Percentiles rank a stretch among this genome's conserved stretches.
phyloP scores from a whole-genome alignment of 257 asterid genomes.

The Oldenlandia corymbosa region DNA sequence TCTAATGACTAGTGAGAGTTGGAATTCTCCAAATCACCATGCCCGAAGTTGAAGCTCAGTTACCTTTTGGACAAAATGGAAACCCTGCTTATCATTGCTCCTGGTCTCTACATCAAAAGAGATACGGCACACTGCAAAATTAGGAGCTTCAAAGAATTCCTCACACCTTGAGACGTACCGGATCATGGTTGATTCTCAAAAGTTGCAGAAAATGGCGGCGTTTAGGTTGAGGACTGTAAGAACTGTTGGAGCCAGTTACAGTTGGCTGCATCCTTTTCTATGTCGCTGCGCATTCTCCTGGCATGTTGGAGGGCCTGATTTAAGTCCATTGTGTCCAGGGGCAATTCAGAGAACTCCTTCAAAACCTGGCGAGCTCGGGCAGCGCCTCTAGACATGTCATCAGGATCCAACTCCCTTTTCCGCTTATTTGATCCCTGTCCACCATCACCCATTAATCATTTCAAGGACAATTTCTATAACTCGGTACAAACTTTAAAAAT shows the following conservation, averaged over 20 bases:
- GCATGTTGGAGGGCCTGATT: conserved; percentile 48
- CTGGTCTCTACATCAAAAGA: too few relatives aligned
- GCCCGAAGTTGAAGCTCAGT: too few relatives aligned
- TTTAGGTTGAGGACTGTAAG: conserved; percentile 20
- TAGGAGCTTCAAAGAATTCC: too few relatives aligned
- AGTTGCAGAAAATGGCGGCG: neutral
- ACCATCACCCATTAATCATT: conserved; percentile 4
- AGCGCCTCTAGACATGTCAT: conserved; percentile 56
- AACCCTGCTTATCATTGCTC: too few relatives aligned
- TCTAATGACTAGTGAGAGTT: too few relatives aligned
- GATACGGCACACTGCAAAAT: too few relatives aligned
- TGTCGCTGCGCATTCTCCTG: conserved; percentile 44
- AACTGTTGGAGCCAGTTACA: conserved; percentile 79
- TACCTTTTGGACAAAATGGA: too few relatives aligned
- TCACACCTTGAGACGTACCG: too few relatives aligned
- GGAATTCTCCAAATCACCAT: too few relatives aligned
- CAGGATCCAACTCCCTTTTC: conserved; percentile 55
- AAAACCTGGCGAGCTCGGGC: conserved; percentile 75
- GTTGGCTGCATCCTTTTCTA: conserved; percentile 63
- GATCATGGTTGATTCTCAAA: neutral
- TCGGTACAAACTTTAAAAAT: too few relatives aligned
- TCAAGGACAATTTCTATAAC: too few relatives aligned
- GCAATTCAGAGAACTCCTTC: conserved; percentile 66
- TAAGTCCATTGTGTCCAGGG: conserved; percentile 69
- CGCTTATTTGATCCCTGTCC: conserved; percentile 54